Base-by-base conservation (phyloP, 371 early-diverging fungal genomes). In the Antonospora locustae region DNA sequence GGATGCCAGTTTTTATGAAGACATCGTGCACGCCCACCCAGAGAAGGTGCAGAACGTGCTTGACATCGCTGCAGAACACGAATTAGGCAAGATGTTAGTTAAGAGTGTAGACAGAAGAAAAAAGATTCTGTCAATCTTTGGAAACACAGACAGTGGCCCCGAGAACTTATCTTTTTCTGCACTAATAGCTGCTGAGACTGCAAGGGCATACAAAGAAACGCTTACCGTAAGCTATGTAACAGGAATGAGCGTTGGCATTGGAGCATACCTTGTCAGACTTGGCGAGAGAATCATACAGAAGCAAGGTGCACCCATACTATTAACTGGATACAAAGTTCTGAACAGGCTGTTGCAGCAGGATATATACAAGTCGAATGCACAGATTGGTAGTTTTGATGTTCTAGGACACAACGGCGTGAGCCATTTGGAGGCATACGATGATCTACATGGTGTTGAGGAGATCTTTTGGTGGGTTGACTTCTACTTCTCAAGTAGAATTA, bases 391-490 rank as follows among this genome's bases (percentile, higher is more conserved):
- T 46, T 87, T 89, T 17, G 90, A 89, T 72, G 88, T 95, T 77
- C 88, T 94, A 89, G 82, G 82, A 80, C 84, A 83, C 77, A 95
- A 95, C 77, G 93, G 93, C 63, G 86, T 92, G 3, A 86, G 88
- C 29, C 94, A 95, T 63, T 76, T 87, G 69, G 85, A 85, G 3
- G 94, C 88, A 30, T 79, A 84, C 58, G 85, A 90, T 68, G 93
- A 93, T 69, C 78, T 88, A 58, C 80, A 84, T 56, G 90, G 90
- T 65, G 83, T 92, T 48, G 71, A 72, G 61, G 84, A 88, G 80
- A 87, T 90, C 61, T 72, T 92, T 32, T 81, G 81, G 68, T 94
- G 94, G 96, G 71, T 94, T 39, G 28, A 48, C 2, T 65, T 14
- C 11, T 50, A 17, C 9, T 28, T 53, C 9, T 14, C 29, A 41